Conservation (phyloP, 1,284 basidiomycete genomes). For the Cryptococcus hybrid region DNA sequence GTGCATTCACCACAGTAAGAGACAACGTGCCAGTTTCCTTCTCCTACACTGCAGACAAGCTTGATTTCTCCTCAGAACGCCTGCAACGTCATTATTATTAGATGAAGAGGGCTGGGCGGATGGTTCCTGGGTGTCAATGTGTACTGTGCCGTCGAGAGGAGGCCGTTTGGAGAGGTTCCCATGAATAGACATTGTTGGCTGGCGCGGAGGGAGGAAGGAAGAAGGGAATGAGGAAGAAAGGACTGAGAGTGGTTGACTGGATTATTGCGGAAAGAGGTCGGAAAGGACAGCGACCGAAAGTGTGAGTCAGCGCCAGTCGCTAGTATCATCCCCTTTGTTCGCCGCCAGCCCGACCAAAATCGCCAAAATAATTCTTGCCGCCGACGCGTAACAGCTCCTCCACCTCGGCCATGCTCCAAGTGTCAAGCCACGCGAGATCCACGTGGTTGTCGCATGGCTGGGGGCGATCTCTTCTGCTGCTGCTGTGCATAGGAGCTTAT, state of each 20-base stretch:
- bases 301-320: too few relatives aligned
- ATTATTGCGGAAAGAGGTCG: too few relatives aligned
- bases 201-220: not conserved
- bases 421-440: too few relatives aligned
- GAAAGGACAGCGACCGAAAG: too few relatives aligned
- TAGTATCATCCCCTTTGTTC: too few relatives aligned
- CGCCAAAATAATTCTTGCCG: too few relatives aligned
- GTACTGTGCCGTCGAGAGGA: constrained; percentile 4
- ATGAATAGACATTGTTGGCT: not conserved
- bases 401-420: too few relatives aligned
- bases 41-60: constrained; percentile 36
- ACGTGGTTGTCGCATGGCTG: too few relatives aligned
- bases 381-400: too few relatives aligned
- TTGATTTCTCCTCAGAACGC: constrained; percentile 35
- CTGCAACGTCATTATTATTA: constrained; percentile 23
- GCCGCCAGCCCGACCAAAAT: too few relatives aligned
- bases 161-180: not conserved
- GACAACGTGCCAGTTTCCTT: constrained; percentile 29
- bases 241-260: not conserved
- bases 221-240: not conserved
- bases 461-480: too few relatives aligned
- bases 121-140: constrained; percentile 9
- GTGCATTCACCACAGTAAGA: not conserved
- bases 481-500: too few relatives aligned
- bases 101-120: not conserved